Evolutionary conservation across 2,329 filamentous ascomycete species (phyloP).

Genomic region (Diplodia mutila): DNA sequence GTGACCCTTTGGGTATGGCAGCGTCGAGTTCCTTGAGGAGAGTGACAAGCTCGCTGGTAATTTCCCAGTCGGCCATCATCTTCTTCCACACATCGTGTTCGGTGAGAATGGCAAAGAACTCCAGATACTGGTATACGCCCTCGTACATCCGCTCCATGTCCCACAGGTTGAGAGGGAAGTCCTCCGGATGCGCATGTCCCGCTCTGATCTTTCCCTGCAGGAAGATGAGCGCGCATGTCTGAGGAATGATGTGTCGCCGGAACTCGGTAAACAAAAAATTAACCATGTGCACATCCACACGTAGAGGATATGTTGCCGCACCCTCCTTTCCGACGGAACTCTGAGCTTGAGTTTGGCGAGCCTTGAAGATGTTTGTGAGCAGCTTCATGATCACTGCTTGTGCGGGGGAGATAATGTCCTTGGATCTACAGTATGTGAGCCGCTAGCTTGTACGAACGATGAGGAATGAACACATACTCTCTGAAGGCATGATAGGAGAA

Average conservation of each 20-base stretch:
- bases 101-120: constrained; percentile 88
- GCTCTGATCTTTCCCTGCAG: constrained; percentile 87
- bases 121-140: constrained; percentile 89
- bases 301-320: constrained; percentile 37
- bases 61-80: constrained; percentile 89
- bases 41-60: constrained; percentile 84
- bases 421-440: constrained; percentile 56
- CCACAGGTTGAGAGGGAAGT: constrained; percentile 94
- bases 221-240: constrained; percentile 92
- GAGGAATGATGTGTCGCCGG: constrained; percentile 87
- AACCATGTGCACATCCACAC: constrained; percentile 67
- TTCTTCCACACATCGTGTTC: constrained; percentile 82
- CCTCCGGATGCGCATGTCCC: constrained; percentile 73
- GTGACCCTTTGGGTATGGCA: constrained; percentile 71
- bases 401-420: constrained; percentile 93
- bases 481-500: constrained; percentile 90
- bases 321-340: constrained; percentile 27
- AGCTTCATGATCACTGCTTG: constrained; percentile 92
- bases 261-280: constrained; percentile 94
- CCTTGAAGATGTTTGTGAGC: constrained; percentile 84
- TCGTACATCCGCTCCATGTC: constrained; percentile 98
- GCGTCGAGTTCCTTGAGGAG: constrained; percentile 85
- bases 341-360: constrained; percentile 50
- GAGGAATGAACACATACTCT: constrained; percentile 52
- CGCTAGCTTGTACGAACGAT: not conserved